These are phyloP conservation scores for Colletotrichum cuscutae DNA, from an alignment of 2,329 filamentous ascomycete species.

Conservation along the genomic window DNA sequence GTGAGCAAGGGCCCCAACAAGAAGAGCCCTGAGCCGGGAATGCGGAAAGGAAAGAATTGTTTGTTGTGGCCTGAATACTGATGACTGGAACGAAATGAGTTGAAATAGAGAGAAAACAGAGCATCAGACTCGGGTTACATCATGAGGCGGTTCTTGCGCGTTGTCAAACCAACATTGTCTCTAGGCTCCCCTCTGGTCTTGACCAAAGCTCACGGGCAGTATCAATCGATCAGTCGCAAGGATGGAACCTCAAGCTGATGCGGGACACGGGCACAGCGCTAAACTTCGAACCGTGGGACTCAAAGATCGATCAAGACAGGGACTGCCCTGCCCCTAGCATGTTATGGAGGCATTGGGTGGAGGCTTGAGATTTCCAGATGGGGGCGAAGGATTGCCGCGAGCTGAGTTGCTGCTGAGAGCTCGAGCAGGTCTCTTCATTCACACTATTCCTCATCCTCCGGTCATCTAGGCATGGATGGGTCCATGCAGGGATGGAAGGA, in stretches of 20 bases:
- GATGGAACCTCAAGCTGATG: not conserved
- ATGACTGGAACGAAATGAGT: not conserved
- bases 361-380: constrained; percentile 7
- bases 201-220: not conserved
- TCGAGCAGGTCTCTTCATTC: not conserved
- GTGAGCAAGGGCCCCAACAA: constrained; percentile 5
- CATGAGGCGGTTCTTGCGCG: constrained; percentile 10
- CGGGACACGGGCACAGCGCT: constrained; percentile 17
- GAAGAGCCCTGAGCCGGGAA: not conserved
- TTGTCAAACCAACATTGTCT: constrained; percentile 10
- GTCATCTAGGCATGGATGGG: constrained; percentile 8
- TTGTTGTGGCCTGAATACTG: not conserved
- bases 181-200: not conserved
- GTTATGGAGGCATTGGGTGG: constrained; percentile 14
- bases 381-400: constrained; percentile 16
- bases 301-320: constrained; percentile 26
- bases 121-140: not conserved
- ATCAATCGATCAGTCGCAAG: not conserved
- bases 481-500: constrained; percentile 5
- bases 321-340: constrained; percentile 2
- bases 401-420: not conserved
- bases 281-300: constrained; percentile 26
- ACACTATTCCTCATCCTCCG: not conserved
- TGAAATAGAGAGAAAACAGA: not conserved
- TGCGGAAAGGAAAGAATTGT: not conserved